Percentiles rank a stretch among this genome's conserved stretches.
Conservation (phyloP, 2,329 filamentous ascomycete species). For the Alternaria tenuissima region DNA sequence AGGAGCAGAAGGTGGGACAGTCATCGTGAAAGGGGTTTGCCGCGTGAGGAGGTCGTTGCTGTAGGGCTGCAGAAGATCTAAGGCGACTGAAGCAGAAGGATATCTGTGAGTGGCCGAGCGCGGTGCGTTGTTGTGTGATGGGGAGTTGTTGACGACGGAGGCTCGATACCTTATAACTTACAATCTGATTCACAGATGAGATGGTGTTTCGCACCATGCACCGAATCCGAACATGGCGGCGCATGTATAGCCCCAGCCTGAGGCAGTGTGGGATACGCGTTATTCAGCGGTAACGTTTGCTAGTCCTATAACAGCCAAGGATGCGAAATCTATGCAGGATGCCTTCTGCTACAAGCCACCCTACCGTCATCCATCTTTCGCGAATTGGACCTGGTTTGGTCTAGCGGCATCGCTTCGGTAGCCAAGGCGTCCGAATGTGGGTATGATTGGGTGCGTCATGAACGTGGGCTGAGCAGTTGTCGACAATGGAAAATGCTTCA, state of each 20-base stretch:
- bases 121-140: conserved; percentile 2
- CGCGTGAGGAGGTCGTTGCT: neutral
- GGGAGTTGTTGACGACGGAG: conserved; percentile 3
- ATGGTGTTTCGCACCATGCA: conserved; percentile 11
- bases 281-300: too few relatives aligned
- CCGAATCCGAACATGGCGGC: neutral
- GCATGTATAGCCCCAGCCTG: neutral
- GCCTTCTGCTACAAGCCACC: conserved; percentile 2
- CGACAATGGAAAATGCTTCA: neutral
- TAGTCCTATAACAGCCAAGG: conserved; percentile 5
- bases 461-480: neutral
- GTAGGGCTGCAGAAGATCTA: neutral
- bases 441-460: neutral
- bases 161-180: conserved; percentile 26
- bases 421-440: conserved; percentile 7
- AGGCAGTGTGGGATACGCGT: conserved; percentile 16
- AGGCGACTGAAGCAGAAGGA: neutral
- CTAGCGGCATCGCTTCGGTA: conserved; percentile 7
- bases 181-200: neutral
- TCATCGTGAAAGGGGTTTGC: conserved; percentile 21
- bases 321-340: conserved; percentile 1
- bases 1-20: conserved; percentile 30
- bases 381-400: neutral
- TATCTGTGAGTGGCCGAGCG: neutral
- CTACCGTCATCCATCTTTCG: conserved; percentile 2